phyloP scores from a whole-genome alignment of 179 eudicot species.

The Patellifolia procumbens region DNA sequence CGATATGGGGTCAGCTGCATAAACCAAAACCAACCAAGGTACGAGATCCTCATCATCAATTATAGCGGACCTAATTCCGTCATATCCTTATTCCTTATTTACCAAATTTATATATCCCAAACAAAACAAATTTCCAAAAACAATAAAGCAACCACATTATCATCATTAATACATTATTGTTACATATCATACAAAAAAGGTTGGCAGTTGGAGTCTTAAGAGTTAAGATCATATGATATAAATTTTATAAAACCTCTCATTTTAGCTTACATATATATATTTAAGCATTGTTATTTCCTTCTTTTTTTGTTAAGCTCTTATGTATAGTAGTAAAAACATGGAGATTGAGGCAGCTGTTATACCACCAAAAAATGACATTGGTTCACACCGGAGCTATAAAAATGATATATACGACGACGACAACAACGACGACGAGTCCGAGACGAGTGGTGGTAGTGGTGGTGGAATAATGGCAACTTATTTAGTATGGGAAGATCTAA shows the following conservation, averaged over 20 bases:
- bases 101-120: too few species aligned
- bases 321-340: conserved; percentile 23
- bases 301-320: neutral
- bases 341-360: conserved; percentile 46
- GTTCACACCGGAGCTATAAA: conserved; percentile 9
- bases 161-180: conserved; percentile 20
- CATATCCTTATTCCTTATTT: too few species aligned
- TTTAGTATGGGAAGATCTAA: conserved; percentile 80
- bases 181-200: conserved; percentile 4
- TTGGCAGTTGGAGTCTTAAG: conserved; percentile 30
- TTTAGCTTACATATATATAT: neutral
- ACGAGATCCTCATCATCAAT: too few species aligned
- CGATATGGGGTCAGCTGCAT: too few species aligned
- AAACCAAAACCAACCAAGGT: too few species aligned
- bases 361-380: conserved; percentile 15
- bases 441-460: conserved; percentile 14
- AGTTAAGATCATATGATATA: neutral
- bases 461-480: conserved; percentile 35
- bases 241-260: neutral
- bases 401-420: conserved; percentile 19
- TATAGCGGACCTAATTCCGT: too few species aligned
- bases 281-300: neutral
- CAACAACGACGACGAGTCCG: conserved; percentile 11
- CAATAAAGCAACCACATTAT: neutral
- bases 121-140: too few species aligned